A percentile compares a stretch with the other conserved stretches of the same genome.
These are phyloP conservation scores for Pelagophyceae sp. DNA, from an alignment of 352 stramenopile genomes.

Conservation along the genomic window DNA sequence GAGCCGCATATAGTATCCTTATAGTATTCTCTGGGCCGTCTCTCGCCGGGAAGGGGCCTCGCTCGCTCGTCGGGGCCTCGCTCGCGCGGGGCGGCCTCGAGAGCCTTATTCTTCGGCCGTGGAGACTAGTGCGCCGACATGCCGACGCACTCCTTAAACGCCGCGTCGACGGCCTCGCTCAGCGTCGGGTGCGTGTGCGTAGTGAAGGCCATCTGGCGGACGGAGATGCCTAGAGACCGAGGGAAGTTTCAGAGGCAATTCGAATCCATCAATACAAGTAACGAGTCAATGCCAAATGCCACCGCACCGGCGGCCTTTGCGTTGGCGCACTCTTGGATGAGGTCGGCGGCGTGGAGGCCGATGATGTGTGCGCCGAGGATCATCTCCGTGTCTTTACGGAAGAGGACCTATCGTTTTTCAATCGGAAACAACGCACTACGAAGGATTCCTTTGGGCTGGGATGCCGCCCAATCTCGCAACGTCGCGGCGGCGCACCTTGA, in stretches of 20 bases:
- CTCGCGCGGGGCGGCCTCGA: too few relatives aligned
- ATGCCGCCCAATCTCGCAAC: conserved; percentile 5
- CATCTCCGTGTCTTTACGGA: conserved; percentile 72
- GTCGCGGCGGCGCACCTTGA: conserved; percentile 53
- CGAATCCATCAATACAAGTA: too few relatives aligned
- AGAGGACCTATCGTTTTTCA: too few relatives aligned
- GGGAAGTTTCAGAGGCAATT: too few relatives aligned
- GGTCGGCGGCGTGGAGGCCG: conserved; percentile 69
- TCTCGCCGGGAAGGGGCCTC: too few relatives aligned
- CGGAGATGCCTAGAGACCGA: too few relatives aligned
- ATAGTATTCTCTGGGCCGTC: too few relatives aligned
- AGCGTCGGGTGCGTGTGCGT: conserved; percentile 75
- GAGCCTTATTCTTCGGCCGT: too few relatives aligned
- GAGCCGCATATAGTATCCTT: too few relatives aligned
- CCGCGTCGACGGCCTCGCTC: conserved; percentile 71
- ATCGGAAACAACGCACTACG: too few relatives aligned
- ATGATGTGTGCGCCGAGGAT: conserved; percentile 79
- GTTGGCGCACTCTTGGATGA: conserved; percentile 78
- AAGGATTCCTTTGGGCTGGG: conserved; percentile 23
- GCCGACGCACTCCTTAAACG: conserved; percentile 55
- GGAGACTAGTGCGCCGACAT: conserved; percentile 4
- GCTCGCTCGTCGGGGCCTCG: too few relatives aligned
- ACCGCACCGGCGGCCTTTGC: conserved; percentile 62
- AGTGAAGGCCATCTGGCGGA: conserved; percentile 72
- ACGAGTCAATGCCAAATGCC: too few relatives aligned